Evolutionary conservation across 2,329 filamentous ascomycete genomes (phyloP), one percentile per base, ranked within the genome.

Genomic region (Rhinocladiella mackenziei): DNA sequence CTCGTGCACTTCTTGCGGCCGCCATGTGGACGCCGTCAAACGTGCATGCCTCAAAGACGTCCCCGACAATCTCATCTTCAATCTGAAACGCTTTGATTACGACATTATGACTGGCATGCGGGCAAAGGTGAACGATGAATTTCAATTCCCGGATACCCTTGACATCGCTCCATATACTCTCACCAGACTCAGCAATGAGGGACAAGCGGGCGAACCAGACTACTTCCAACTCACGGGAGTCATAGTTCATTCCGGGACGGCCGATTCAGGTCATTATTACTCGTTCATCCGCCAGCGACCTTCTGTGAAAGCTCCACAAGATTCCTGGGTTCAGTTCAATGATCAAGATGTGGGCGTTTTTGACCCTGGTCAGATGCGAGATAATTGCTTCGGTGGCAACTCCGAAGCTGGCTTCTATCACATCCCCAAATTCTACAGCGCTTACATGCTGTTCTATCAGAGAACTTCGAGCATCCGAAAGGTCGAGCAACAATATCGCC

Each of bases 371-470:
- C 75, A 80, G 15, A 84, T 97, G 66, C 80, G 86, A 48, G 74
- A 76, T 41, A 78, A 83, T 30, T 92, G 89, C 56, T 95, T 89
- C 67, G 86, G 86, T n/a, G 86, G 86, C 1, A 61, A 69, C 3
- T 81, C 84, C 46, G 75, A 74, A 45, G 69, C 75, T 6, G 37
- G 29, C 8, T 50, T 45, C 53, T 68, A 47, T 57, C 74, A 50
- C 68, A 72, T 58, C 68, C 76, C 48, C 59, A 91, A 89, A 64
- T 76, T 78, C 3, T 70, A 83, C 71, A 97, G 88, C 62, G 92
- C 91, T 9, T 98, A 98, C 64, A 97, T 98, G 86, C 75, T 98
- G 6, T 97, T 98, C 64, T 98, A 98, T 63, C 86, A 96, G 63
- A 81, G 92, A 36, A 78, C 81, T 3, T 82, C 82, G 0, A 78